These are phyloP conservation scores for Tubosaeta sp. DNA, from an alignment of 768 basidiomycete species.

Conservation along the genomic window DNA sequence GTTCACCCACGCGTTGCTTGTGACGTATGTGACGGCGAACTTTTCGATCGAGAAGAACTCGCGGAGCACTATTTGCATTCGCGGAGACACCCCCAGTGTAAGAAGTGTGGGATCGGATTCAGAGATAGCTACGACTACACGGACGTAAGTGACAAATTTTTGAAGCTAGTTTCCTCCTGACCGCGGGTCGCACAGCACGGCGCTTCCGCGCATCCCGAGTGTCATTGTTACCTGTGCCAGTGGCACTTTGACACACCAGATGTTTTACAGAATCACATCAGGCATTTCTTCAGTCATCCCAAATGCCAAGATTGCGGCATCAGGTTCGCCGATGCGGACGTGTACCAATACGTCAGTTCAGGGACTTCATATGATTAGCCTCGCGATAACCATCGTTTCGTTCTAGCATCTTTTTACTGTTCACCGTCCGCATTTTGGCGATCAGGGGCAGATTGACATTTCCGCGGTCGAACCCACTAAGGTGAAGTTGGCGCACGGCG, in stretches of 20 bases:
- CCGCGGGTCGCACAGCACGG: constrained; percentile 25
- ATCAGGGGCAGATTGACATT: constrained; percentile 1
- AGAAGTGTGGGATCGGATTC: constrained; percentile 25
- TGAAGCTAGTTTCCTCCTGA: constrained; percentile 7
- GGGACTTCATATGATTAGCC: not conserved
- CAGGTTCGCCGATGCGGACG: constrained; percentile 38
- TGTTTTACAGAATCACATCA: constrained; percentile 38
- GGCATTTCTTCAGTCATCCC: constrained; percentile 40
- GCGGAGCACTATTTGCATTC: constrained; percentile 25
- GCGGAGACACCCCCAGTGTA: constrained; percentile 26
- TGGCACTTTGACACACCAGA: constrained; percentile 37
- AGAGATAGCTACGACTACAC: constrained; percentile 24
- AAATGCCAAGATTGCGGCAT: constrained; percentile 40
- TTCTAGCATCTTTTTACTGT: constrained; percentile 26
- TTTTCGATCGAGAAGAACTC: constrained; percentile 23
- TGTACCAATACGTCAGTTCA: constrained; percentile 34
- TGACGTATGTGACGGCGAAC: constrained; percentile 21
- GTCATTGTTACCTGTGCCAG: constrained; percentile 34
- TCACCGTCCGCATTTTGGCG: constrained; percentile 21
- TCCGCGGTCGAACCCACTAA: not conserved
- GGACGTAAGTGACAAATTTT: constrained; percentile 18
- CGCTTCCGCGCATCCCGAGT: constrained; percentile 29
- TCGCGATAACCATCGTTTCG: not conserved
- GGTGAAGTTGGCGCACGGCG: not conserved
- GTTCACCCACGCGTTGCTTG: constrained; percentile 37